Conservation (phyloP, 2,329 filamentous ascomycete species). For the Clonostachys solani region DNA sequence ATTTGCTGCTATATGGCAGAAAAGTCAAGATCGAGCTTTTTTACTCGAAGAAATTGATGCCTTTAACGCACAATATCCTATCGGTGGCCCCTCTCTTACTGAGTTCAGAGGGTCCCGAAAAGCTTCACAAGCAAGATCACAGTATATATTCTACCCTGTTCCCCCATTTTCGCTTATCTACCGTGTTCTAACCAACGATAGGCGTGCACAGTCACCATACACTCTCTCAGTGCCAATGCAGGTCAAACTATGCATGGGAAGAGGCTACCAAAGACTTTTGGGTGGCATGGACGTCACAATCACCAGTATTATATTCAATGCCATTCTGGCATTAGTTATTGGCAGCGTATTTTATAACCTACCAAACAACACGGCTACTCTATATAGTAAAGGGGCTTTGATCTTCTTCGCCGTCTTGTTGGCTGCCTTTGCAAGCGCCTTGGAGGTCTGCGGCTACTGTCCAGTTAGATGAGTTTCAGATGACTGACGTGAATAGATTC, state of each 20-base stretch:
- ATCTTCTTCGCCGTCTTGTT: conserved; percentile 45
- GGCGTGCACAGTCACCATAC: conserved; percentile 36
- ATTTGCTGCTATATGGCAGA: conserved; percentile 16
- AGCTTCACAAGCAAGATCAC: conserved; percentile 6
- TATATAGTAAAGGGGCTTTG: conserved; percentile 35
- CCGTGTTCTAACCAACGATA: conserved; percentile 18
- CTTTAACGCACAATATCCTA: conserved; percentile 14
- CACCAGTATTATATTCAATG: conserved; percentile 32
- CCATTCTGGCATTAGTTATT: conserved; percentile 46
- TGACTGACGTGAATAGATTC: conserved; percentile 23
- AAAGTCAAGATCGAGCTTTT: conserved; percentile 11
- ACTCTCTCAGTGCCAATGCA: conserved; percentile 39
- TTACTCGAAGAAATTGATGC: conserved; percentile 20
- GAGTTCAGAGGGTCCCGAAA: conserved; percentile 15
- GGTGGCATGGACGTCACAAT: conserved; percentile 15
- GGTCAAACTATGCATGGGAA: conserved; percentile 29
- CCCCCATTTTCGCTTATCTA: conserved; percentile 2
- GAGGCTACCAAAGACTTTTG: conserved; percentile 9
- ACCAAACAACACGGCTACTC: conserved; percentile 43
- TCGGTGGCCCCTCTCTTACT: conserved; percentile 8
- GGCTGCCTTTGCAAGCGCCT: conserved; percentile 46
- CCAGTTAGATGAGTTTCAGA: conserved; percentile 33
- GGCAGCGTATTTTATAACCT: conserved; percentile 65
- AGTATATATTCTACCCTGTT: conserved; percentile 4
- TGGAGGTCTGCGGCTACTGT: conserved; percentile 36